Base-by-base conservation (phyloP, 371 early-diverging fungal species). In the Homolaphlyctis polyrhiza region DNA sequence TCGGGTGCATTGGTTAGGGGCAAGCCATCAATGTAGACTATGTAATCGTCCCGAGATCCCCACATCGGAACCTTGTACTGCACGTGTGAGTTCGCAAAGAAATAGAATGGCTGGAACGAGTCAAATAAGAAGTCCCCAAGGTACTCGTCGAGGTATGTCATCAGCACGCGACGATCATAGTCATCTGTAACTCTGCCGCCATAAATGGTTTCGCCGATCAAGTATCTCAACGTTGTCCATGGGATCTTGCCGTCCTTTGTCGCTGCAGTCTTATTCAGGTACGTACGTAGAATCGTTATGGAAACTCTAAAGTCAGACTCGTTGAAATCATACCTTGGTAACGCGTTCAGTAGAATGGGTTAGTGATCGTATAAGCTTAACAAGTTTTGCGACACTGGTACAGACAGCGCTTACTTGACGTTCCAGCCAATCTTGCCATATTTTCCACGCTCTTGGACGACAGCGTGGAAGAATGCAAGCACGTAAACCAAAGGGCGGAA, bases 181-280 rank as follows among this genome's bases (percentile, higher is more conserved):
- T 85, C 85, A 63, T 85, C 85, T 14, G 84, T 84, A n/a, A 85
- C 85, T 16, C 85, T 67, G 1, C 85, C 85, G 28, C 85, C 85
- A 65, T 85, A 85, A 33, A 83, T 85, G 6, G 84, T 84, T 62
- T 85, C 85, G 2, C 85, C 85, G 52, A 85, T 77, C 29, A 85
- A 66, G 64, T 85, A 85, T 29, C 82, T 67, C 43, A 85, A 63
- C 13, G 82, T 85, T 21, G 79, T 81, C 85, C 85, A 85, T 29
- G 85, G 85, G 45, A 85, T 76, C 58, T 82, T 82, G 34, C 71
- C 72, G 25, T 76, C 80, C 23, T 69, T 67, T 2, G 69, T 61
- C 1, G 34, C 52, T 4, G 75, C 75, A 13, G 78, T 76, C 60
- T 82, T 80, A 72, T 82, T 75, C 35, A 85, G 64, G 58, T 85